Percentiles rank a stretch among this genome's conserved stretches.
phyloP scores from a whole-genome alignment of 2,329 filamentous ascomycete genomes.

The Hymenoscyphus scutula region DNA sequence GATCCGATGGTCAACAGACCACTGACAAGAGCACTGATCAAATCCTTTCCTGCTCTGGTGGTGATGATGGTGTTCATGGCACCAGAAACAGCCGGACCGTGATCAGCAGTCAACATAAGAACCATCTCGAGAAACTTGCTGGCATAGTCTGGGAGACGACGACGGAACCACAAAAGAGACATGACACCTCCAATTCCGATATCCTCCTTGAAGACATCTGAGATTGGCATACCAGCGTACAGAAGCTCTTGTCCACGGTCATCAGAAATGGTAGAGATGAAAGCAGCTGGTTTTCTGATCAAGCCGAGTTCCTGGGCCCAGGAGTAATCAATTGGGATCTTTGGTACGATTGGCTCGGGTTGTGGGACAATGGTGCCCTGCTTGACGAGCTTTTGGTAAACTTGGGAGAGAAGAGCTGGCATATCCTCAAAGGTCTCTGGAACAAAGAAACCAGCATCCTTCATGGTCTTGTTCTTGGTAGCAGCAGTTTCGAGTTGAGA shows the following conservation, averaged over 20 bases:
- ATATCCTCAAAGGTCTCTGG: conserved; percentile 97
- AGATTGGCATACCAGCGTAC: conserved; percentile 99
- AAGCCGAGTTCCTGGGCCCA: conserved; percentile 99
- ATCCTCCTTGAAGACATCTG: conserved; percentile 98
- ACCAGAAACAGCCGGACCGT: conserved; percentile 97
- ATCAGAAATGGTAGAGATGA: conserved; percentile 99
- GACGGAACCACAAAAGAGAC: conserved; percentile 99
- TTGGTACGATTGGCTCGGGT: conserved; percentile 87
- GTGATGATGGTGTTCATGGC: conserved; percentile 99
- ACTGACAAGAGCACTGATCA: conserved; percentile 91
- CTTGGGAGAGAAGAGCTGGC: conserved; percentile 68
- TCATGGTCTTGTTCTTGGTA: conserved; percentile 96
- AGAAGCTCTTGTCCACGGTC: conserved; percentile 99
- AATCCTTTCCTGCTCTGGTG: conserved; percentile 96
- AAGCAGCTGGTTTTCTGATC: conserved; percentile 98
- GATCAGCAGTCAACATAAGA: conserved; percentile 98
- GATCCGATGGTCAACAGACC: conserved; percentile 98
- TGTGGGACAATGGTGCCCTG: conserved; percentile 81
- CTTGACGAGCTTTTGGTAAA: conserved; percentile 87
- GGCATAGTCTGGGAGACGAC: conserved; percentile 90
- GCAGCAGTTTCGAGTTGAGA: conserved; percentile 97
- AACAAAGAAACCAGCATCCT: conserved; percentile 89
- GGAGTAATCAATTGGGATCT: conserved; percentile 99
- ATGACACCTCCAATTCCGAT: conserved; percentile 99
- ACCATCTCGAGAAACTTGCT: conserved; percentile 99